These are phyloP conservation scores for Saccharomycopsis amapae DNA, from an alignment of 805 yeast species.

Conservation along the genomic window DNA sequence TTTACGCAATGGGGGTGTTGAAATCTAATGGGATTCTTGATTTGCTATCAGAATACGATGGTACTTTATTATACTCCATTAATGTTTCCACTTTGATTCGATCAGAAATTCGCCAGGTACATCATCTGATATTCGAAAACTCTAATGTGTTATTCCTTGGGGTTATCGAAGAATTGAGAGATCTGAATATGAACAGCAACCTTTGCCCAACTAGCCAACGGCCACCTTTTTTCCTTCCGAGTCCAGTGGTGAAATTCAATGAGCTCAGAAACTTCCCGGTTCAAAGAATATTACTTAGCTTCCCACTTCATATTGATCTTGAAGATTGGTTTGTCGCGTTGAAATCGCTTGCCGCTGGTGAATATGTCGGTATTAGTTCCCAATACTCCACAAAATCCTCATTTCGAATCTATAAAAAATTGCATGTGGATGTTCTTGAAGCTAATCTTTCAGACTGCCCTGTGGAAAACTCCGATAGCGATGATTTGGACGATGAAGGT, in stretches of 20 bases:
- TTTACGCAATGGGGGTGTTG: conserved; percentile 61
- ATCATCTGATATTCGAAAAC: conserved; percentile 53
- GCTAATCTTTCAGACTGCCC: conserved; percentile 44
- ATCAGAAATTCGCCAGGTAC: conserved; percentile 58
- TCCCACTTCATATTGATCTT: conserved; percentile 59
- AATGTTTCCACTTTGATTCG: conserved; percentile 45
- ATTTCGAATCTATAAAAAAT: conserved; percentile 47
- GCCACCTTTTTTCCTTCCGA: conserved; percentile 12
- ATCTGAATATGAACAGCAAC: conserved; percentile 22
- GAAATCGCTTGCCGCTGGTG: conserved; percentile 54
- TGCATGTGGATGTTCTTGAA: conserved; percentile 55
- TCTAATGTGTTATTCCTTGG: conserved; percentile 57
- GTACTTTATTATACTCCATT: conserved; percentile 50
- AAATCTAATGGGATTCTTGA: conserved; percentile 58
- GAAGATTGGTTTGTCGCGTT: conserved; percentile 75
- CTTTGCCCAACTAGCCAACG: conserved; percentile 7
- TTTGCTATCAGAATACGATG: conserved; percentile 56
- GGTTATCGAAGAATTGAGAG: conserved; percentile 45
- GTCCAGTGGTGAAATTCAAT: conserved; percentile 13
- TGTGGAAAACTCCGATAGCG: neutral
- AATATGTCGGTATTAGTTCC: conserved; percentile 32
- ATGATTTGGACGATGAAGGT: conserved; percentile 4
- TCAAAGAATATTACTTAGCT: conserved; percentile 46
- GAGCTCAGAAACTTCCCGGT: conserved; percentile 12
- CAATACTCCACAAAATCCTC: conserved; percentile 27